These are phyloP conservation scores for Ceratobasidium sp. DNA, from an alignment of 1,284 basidiomycete species.

Conservation along the genomic window DNA sequence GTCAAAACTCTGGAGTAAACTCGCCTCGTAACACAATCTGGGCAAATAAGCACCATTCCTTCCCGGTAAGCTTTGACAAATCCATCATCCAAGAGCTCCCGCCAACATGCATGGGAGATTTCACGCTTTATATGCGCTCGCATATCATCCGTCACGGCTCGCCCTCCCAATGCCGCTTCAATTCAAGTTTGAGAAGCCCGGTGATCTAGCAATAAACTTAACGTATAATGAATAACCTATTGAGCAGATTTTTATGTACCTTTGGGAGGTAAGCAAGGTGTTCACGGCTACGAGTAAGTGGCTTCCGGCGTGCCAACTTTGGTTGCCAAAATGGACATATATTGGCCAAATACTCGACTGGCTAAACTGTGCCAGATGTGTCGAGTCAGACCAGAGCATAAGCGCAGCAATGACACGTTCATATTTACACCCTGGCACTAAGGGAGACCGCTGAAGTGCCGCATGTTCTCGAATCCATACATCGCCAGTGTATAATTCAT, in stretches of 20 bases:
- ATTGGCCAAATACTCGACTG: slow-evolving; percentile 56
- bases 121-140: slow-evolving; percentile 53
- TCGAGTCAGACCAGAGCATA: slow-evolving; percentile 58
- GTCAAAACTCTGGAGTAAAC: slow-evolving; percentile 55
- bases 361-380: slow-evolving; percentile 56
- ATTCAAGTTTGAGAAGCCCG: slow-evolving; percentile 41
- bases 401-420: slow-evolving; percentile 51
- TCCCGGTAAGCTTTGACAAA: slow-evolving; percentile 56
- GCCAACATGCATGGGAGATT: slow-evolving; percentile 56
- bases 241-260: slow-evolving; percentile 49
- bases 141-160: too few relatives aligned
- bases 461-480: slow-evolving; percentile 54
- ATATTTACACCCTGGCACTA: slow-evolving; percentile 49
- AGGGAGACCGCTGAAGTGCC: slow-evolving; percentile 10
- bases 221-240: slow-evolving; percentile 46
- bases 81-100: slow-evolving; percentile 52
- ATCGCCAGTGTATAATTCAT: slow-evolving; percentile 57
- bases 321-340: slow-evolving; percentile 57
- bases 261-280: slow-evolving; percentile 48
- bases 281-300: slow-evolving; percentile 48
- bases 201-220: slow-evolving; percentile 42
- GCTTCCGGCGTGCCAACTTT: slow-evolving; percentile 52
- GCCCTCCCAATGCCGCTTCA: too few relatives aligned
- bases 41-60: slow-evolving; percentile 54
- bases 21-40: slow-evolving; percentile 52